Evolutionary conservation across 805 yeast species (phyloP), one percentile per base, ranked within the genome.

Genomic region (Metschnikowia noctiluminum): DNA sequence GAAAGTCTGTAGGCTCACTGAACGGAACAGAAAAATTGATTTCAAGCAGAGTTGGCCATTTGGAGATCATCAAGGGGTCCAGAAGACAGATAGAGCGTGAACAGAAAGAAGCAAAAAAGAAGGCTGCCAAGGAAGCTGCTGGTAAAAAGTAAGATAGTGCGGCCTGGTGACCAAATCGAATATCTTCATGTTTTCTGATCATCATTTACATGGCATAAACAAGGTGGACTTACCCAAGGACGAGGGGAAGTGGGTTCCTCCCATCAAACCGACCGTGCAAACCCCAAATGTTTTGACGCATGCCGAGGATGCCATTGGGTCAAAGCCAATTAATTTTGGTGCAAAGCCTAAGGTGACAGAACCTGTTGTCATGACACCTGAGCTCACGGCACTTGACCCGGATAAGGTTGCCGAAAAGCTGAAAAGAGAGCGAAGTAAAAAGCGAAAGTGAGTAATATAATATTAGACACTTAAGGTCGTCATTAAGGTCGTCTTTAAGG

Each of bases 1-100:
- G 77, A 43, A 85, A 83, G 64, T 74, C 80, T 38, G 58, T 53
- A 28, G 57, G 59, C 21, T 43, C 57, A 32, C 54, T 51, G 53
- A 48, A 46, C 41, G 60, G 60, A 10, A 92, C 98, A 3, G 99
- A 92, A 69, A 89, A 82, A 69, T 75, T 89, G 49, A 81, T 92
- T 57, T 84, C 97, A 1, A 77, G 95, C 48, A 79, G 92, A 64
- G 97, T 92, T 7, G 99, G 99, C 27, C 98, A 92, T 66, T 76
- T 92, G 60, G 99, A 92, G 70, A 65, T 92, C 36, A 72, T 92
- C 55, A 90, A 88, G 66, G 99, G 99, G 13, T 84, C 94, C 7
- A 82, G 97, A 73, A 81, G 95, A 70, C 81, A 87, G 59, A 50
- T 88, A 14, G 96, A 89, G 63, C 87, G 79, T 63, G 72, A 66